Evolutionary conservation across 2,329 filamentous ascomycete species (phyloP), one percentile per base, ranked within the genome.

Genomic region (Apiospora rasikravindrae): DNA sequence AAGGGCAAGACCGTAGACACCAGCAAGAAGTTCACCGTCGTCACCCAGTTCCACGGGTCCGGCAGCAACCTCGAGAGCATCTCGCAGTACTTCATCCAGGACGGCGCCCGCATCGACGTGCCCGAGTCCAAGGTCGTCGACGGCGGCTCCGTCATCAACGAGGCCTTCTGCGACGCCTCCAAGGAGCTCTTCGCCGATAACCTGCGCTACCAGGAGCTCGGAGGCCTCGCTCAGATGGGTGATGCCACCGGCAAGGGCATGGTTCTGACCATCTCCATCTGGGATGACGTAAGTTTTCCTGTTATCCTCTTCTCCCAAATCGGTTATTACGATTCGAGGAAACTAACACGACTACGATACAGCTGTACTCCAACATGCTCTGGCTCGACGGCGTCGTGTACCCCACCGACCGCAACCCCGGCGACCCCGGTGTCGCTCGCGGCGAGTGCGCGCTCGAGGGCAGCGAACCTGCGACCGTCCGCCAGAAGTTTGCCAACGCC

Each of bases 311-410:
- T 37, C 8, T 37, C 37, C 8, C 37, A 37, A 37, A 8, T 37
- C 37, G 4, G 4, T 37, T 10, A 42, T 7, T 42, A 10, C 40
- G 0, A 42, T 42, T n/a, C 7, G n/a, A 37, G 47, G n/a, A 29
- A 4, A 22, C 70, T 71, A 40, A 72, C 51, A 67, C 26, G 40
- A 29, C 64, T n/a, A 14, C 3, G 16, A 37, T 2, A 53, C 37
- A 78, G 76, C 76, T 76, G 71, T 82, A 86, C 67, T 83, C 87
- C 75, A 86, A 89, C 81, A 92, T 92, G 88, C 85, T 90, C 74
- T 92, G 90, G 91, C 86, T 93, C 73, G 90, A 92, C 82, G 74
- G 75, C 49, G 84, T 84, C 72, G 83, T 79, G 74, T 90, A 87
- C 81, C 88, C 89, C 29, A 82, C 84, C 67, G 76, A 81, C 33